phyloP scores from a whole-genome alignment of 2,329 filamentous ascomycete genomes.

The Mariannaea sp. region DNA sequence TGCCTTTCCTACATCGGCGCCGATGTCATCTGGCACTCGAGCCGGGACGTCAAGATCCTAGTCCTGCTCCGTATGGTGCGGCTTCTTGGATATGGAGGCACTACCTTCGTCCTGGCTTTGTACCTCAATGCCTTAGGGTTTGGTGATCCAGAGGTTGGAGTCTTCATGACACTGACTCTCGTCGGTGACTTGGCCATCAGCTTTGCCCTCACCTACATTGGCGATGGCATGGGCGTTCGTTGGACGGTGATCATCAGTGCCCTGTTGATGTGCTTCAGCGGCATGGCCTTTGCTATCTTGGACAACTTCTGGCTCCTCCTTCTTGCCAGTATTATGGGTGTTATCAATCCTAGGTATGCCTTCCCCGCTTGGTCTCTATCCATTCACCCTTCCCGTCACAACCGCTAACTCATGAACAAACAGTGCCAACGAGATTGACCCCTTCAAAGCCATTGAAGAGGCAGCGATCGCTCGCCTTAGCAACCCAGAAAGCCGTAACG shows the following conservation, averaged over 20 bases:
- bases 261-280: conserved; percentile 27
- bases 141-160: conserved; percentile 23
- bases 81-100: conserved; percentile 30
- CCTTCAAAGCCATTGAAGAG: conserved; percentile 33
- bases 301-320: conserved; percentile 31
- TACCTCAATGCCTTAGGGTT: conserved; percentile 32
- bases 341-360: conserved; percentile 30
- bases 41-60: conserved; percentile 26
- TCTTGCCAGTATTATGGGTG: conserved; percentile 24
- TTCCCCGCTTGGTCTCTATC: not conserved
- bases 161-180: conserved; percentile 32
- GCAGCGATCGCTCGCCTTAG: conserved; percentile 29
- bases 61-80: conserved; percentile 30
- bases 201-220: conserved; percentile 29
- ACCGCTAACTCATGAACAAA: not conserved
- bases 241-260: conserved; percentile 22
- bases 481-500: conserved; percentile 28
- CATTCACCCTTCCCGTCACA: not conserved
- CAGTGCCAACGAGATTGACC: conserved; percentile 34
- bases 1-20: conserved; percentile 30
- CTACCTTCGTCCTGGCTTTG: conserved; percentile 28
- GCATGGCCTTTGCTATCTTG: conserved; percentile 22
- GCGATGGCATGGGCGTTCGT: conserved; percentile 26
- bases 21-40: conserved; percentile 27
- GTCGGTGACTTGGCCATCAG: conserved; percentile 33